phyloP scores from a whole-genome alignment of 164 flowering plant genomes.

The Malania oleifera region DNA sequence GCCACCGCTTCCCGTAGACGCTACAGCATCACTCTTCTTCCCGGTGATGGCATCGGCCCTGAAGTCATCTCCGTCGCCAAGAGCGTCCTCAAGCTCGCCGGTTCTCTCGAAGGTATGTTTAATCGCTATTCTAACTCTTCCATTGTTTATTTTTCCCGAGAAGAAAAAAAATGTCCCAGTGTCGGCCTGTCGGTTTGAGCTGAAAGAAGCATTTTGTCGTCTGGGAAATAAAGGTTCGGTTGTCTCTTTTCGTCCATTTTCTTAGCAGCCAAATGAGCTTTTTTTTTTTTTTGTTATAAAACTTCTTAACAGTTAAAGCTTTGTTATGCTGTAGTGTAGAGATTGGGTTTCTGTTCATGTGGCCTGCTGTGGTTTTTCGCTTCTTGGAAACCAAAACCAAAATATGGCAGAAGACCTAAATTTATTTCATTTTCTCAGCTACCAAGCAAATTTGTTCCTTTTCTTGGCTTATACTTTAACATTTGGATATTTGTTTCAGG shows the following conservation, averaged over 20 bases:
- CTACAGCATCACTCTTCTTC: slow-evolving; percentile 74
- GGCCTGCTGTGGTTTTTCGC: not conserved
- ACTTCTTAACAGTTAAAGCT: not conserved
- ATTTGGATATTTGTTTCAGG: slow-evolving; percentile 27
- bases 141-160: not conserved
- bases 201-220: not conserved
- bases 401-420: not conserved
- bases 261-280: not conserved
- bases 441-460: not conserved
- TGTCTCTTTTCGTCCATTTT: too few species aligned
- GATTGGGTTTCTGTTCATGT: not conserved
- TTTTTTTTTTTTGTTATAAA: not conserved
- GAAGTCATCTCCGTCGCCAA: slow-evolving; percentile 87
- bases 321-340: not conserved
- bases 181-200: not conserved
- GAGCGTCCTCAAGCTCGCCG: slow-evolving; percentile 59
- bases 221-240: too few species aligned
- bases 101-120: slow-evolving; percentile 53
- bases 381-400: not conserved
- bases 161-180: not conserved
- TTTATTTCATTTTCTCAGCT: not conserved
- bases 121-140: not conserved
- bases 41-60: slow-evolving; percentile 99
- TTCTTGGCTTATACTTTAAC: not conserved
- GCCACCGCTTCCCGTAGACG: slow-evolving; percentile 33